phyloP scores from a whole-genome alignment of 257 asterid genomes.

The Orobanche coerulescens region DNA sequence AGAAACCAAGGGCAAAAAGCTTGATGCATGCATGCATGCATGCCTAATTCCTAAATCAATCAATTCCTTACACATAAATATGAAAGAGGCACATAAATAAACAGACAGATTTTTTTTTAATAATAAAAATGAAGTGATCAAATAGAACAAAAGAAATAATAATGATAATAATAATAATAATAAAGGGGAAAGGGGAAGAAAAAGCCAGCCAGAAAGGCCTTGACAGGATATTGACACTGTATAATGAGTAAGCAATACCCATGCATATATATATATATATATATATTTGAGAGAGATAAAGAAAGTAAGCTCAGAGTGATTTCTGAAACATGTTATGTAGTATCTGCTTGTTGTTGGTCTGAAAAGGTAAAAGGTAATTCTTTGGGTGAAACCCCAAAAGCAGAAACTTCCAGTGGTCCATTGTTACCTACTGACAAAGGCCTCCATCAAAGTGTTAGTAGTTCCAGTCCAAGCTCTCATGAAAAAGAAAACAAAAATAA shows the following conservation, averaged over 20 bases:
- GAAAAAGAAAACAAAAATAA: too few species aligned
- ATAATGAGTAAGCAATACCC: slow-evolving; percentile 17
- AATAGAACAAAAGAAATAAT: too few species aligned
- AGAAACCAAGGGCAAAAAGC: slow-evolving; percentile 24
- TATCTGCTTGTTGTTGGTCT: slow-evolving; percentile 57
- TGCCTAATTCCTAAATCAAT: slow-evolving; percentile 44
- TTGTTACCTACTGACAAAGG: slow-evolving; percentile 55
- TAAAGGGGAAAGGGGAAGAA: slow-evolving; percentile 9
- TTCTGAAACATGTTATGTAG: slow-evolving; percentile 43
- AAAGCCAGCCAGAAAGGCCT: slow-evolving; percentile 25
- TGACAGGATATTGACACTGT: slow-evolving; percentile 61
- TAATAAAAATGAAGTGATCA: not conserved
- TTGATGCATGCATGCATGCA: slow-evolving; percentile 44
- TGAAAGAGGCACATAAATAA: slow-evolving; percentile 11
- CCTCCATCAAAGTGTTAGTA: slow-evolving; percentile 53
- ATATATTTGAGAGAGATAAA: slow-evolving; percentile 27
- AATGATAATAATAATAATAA: too few species aligned
- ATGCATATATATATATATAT: slow-evolving; percentile 14
- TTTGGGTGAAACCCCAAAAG: slow-evolving; percentile 93
- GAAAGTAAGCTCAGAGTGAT: slow-evolving; percentile 36
- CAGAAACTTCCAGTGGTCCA: slow-evolving; percentile 97
- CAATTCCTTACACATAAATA: slow-evolving; percentile 17
- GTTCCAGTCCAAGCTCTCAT: slow-evolving; percentile 24
- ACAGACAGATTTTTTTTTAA: too few species aligned
- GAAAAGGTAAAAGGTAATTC: slow-evolving; percentile 59